Conservation (phyloP, 768 basidiomycete species). For the Phlegmacium glaucopus region DNA sequence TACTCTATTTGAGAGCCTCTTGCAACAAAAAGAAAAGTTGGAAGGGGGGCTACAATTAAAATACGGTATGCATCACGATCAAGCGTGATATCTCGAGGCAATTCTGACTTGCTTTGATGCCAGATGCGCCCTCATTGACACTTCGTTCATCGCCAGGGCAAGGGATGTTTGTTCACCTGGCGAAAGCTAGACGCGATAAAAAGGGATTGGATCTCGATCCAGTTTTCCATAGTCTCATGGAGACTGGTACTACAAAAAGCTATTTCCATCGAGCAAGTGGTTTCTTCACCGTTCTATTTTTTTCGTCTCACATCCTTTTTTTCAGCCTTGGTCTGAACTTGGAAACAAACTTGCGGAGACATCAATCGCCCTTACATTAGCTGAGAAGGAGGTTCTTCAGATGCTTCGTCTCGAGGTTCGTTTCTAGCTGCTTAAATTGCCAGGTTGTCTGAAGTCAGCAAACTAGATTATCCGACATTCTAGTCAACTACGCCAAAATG, state of each 20-base stretch:
- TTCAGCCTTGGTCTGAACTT: conserved; percentile 71
- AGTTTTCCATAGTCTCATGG: conserved; percentile 56
- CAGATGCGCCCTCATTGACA: conserved; percentile 71
- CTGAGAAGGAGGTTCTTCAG: conserved; percentile 76
- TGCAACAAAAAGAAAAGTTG: conserved; percentile 45
- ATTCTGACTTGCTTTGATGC: conserved; percentile 1
- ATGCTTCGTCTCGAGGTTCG: conserved; percentile 61
- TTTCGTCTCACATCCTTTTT: background rate
- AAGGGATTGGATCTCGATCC: conserved; percentile 41
- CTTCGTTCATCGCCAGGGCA: conserved; percentile 64
- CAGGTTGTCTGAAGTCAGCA: background rate
- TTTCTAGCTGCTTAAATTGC: background rate
- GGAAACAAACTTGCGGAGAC: conserved; percentile 66
- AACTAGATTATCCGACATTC: conserved; percentile 61
- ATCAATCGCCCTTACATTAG: conserved; percentile 43
- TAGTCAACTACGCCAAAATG: conserved; percentile 62
- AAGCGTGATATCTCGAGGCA: background rate
- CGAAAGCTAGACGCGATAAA: conserved; percentile 61
- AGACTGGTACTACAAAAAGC: conserved; percentile 61
- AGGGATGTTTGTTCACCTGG: conserved; percentile 75
- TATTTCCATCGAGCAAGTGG: conserved; percentile 61
- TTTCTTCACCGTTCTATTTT: background rate
- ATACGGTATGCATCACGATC: conserved; percentile 42
- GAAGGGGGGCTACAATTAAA: conserved; percentile 49
- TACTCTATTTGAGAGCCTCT: conserved; percentile 37